Evolutionary conservation across 345 rosid genomes (phyloP).

Genomic region (Salix koriyanagi): DNA sequence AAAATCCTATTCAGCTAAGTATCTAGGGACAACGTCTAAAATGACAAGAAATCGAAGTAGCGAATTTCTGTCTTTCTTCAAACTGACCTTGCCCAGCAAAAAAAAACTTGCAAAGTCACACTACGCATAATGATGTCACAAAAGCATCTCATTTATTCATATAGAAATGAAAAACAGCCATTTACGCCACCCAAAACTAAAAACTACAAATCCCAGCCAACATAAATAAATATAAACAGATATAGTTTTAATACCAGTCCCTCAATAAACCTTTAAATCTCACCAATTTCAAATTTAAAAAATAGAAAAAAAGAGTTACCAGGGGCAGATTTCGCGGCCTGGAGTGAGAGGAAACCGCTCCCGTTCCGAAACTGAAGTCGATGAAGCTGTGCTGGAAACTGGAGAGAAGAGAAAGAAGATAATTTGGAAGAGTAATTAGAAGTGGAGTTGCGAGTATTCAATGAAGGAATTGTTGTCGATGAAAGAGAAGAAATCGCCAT

Average conservation of each 20-base stretch:
- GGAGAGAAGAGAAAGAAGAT: conserved; percentile 31
- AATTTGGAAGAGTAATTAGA: conserved; percentile 16
- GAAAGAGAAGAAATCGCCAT: conserved; percentile 54
- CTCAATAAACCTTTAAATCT: not conserved
- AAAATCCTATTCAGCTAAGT: not conserved
- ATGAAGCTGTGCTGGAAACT: conserved; percentile 29
- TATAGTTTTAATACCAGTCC: not conserved
- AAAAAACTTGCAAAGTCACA: too few relatives aligned
- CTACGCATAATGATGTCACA: too few relatives aligned
- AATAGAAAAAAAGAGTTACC: conserved; percentile 3
- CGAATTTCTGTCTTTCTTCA: too few relatives aligned
- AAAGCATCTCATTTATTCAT: too few relatives aligned
- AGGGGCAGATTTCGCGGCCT: conserved; percentile 27
- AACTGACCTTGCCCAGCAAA: too few relatives aligned
- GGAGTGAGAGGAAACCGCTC: conserved; percentile 20
- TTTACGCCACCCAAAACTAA: not conserved
- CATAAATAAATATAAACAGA: not conserved
- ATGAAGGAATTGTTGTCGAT: conserved; percentile 27
- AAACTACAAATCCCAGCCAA: not conserved
- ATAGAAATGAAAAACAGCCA: not conserved
- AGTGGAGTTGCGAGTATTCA: conserved; percentile 6
- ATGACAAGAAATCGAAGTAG: not conserved
- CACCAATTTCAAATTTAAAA: not conserved
- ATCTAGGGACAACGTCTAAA: not conserved
- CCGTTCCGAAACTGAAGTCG: conserved; percentile 20